Evolutionary conservation across 805 yeast species (phyloP).

Genomic region (Starmera pachycereana): DNA sequence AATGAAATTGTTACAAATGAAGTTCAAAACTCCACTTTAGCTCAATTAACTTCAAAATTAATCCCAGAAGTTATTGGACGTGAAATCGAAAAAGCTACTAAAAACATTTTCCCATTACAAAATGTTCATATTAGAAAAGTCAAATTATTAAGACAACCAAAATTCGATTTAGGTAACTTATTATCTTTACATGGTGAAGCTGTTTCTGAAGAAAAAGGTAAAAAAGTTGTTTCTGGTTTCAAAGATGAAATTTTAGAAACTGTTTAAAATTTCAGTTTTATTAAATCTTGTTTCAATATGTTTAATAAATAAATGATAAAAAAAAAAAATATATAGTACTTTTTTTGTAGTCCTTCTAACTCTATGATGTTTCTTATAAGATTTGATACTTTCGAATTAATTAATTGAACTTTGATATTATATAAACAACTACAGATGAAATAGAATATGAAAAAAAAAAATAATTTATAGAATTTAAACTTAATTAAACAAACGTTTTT

Average conservation of each 20-base stretch:
- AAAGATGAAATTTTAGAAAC: constrained; percentile 97
- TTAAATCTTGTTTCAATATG: too few relatives aligned
- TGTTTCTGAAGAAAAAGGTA: constrained; percentile 91
- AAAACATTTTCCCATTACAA: constrained; percentile 93
- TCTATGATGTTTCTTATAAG: too few relatives aligned
- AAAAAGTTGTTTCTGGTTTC: constrained; percentile 91
- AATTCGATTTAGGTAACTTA: constrained; percentile 94
- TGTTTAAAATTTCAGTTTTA: too few relatives aligned
- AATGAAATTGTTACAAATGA: constrained; percentile 93
- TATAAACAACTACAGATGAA: too few relatives aligned
- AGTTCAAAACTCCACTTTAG: constrained; percentile 87
- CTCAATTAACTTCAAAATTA: constrained; percentile 94
- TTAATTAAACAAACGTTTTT: constrained; percentile 91
- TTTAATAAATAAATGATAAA: too few relatives aligned
- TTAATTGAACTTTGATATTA: too few relatives aligned
- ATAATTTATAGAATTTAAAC: neutral
- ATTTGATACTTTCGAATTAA: too few relatives aligned
- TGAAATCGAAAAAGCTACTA: constrained; percentile 95
- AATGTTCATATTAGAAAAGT: constrained; percentile 99
- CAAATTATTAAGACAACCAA: constrained; percentile 96
- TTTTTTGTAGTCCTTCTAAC: too few relatives aligned
- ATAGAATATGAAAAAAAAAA: too few relatives aligned
- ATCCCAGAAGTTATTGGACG: constrained; percentile 98
- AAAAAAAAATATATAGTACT: too few relatives aligned
- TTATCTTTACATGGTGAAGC: constrained; percentile 97